Conservation (phyloP, 805 yeast species). For the Metschnikowia drakensbergensis region DNA sequence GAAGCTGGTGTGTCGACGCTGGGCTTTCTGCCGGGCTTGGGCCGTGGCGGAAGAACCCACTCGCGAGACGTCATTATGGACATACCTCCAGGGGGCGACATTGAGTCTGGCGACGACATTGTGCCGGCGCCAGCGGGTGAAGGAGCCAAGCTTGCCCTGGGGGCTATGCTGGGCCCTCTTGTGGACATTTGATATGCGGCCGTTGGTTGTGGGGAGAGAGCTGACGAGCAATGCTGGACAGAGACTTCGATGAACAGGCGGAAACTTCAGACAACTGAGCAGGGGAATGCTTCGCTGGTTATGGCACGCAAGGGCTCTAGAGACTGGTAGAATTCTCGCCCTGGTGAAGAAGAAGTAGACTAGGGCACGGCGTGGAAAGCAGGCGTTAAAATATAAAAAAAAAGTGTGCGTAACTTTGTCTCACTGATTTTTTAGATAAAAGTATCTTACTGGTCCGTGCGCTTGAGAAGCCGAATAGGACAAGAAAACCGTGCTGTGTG, state of each 20-base stretch:
- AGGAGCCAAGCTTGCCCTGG: conserved; percentile 16
- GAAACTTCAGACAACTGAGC: too few species aligned
- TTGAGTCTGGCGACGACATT: conserved; percentile 17
- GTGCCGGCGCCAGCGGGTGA: conserved; percentile 15
- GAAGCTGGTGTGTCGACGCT: conserved; percentile 76
- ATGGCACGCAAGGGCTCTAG: neutral
- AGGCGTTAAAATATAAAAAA: conserved; percentile 3
- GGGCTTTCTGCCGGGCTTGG: conserved; percentile 60
- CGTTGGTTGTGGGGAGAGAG: neutral
- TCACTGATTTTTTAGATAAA: conserved; percentile 21
- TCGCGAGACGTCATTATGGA: conserved; percentile 56
- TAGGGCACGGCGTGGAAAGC: neutral
- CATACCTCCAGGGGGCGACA: conserved; percentile 15
- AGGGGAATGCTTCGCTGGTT: too few species aligned
- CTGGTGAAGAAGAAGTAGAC: neutral
- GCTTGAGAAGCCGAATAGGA: conserved; percentile 2
- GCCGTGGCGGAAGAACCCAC: conserved; percentile 61
- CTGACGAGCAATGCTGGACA: neutral
- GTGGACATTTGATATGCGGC: conserved; percentile 7
- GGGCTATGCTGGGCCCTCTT: conserved; percentile 19
- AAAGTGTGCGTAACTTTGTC: conserved; percentile 4
- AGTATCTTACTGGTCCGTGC: conserved; percentile 8
- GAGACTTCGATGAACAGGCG: too few species aligned
- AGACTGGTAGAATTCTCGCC: neutral
- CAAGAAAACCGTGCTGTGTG: neutral